phyloP scores from a whole-genome alignment of 2,329 filamentous ascomycete genomes.

The Polychaeton citri region DNA sequence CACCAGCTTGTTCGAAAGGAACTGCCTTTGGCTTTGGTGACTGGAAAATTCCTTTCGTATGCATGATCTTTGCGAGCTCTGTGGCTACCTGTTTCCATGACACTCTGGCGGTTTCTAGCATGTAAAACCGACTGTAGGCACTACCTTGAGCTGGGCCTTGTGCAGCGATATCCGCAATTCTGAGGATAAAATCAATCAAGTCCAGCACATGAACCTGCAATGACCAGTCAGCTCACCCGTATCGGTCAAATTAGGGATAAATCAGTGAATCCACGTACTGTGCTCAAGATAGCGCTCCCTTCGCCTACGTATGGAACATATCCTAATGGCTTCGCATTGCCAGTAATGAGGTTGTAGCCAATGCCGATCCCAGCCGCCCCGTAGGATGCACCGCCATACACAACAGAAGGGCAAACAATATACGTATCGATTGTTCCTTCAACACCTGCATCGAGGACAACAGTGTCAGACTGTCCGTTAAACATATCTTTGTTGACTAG shows the following conservation, averaged over 20 bases:
- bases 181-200: slow-evolving; percentile 1
- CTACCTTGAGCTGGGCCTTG: slow-evolving; percentile 1
- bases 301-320: slow-evolving; percentile 4
- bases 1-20: neutral
- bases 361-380: neutral
- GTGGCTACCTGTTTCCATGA: slow-evolving; percentile 2
- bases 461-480: slow-evolving; percentile 3
- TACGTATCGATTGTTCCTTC: slow-evolving; percentile 1
- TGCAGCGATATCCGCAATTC: slow-evolving; percentile 1
- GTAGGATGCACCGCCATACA: slow-evolving; percentile 1
- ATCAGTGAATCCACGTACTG: too few species aligned
- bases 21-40: neutral
- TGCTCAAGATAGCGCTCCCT: slow-evolving; percentile 1
- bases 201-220: slow-evolving; percentile 2
- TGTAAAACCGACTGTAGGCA: slow-evolving; percentile 2
- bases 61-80: slow-evolving; percentile 2
- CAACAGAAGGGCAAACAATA: slow-evolving; percentile 2
- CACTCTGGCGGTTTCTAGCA: slow-evolving; percentile 2
- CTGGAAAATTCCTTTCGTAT: neutral
- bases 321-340: slow-evolving; percentile 2
- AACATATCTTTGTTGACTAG: slow-evolving; percentile 9
- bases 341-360: slow-evolving; percentile 2
- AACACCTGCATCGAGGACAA: slow-evolving; percentile 2
- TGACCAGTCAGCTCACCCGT: too few species aligned
- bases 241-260: too few species aligned